Evolutionary conservation across 1,139 yeast genomes (phyloP).

Genomic region (Debaryomyces nepalensis): DNA sequence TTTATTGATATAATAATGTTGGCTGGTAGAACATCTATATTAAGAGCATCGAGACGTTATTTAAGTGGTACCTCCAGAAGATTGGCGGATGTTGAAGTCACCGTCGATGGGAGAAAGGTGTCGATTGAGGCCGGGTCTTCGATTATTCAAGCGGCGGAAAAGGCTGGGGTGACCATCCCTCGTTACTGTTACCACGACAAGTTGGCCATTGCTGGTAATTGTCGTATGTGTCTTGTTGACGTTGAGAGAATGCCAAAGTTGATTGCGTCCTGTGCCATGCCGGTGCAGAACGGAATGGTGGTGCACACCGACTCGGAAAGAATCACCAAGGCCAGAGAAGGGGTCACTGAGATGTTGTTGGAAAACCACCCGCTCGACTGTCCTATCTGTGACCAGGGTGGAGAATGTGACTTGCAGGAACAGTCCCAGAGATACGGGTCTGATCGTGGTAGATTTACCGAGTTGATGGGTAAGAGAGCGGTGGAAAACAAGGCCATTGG

Average conservation of each 20-base stretch:
- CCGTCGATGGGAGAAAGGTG: constrained; percentile 78
- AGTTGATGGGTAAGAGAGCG: constrained; percentile 85
- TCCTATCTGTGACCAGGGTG: constrained; percentile 94
- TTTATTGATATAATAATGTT: constrained; percentile 17
- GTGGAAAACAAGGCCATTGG: constrained; percentile 91
- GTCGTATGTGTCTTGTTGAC: constrained; percentile 93
- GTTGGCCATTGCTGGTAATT: constrained; percentile 91
- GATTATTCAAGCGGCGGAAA: constrained; percentile 88
- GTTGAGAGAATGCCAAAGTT: constrained; percentile 90
- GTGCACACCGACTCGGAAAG: constrained; percentile 81
- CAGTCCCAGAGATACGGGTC: constrained; percentile 84
- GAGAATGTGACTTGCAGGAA: constrained; percentile 92
- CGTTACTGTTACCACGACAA: constrained; percentile 93
- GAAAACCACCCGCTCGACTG: constrained; percentile 93
- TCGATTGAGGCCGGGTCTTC: constrained; percentile 86
- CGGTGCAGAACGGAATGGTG: constrained; percentile 88
- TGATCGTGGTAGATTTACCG: constrained; percentile 85
- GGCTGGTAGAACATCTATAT: constrained; percentile 29
- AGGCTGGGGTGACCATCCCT: constrained; percentile 87
- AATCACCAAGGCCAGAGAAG: constrained; percentile 85
- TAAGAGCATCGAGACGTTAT: constrained; percentile 35
- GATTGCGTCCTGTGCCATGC: constrained; percentile 91
- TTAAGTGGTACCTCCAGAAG: constrained; percentile 33
- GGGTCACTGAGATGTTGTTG: constrained; percentile 86
- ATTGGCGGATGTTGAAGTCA: constrained; percentile 69